Evolutionary conservation across 768 basidiomycete species (phyloP).

Genomic region (Rhodotorula sphaerocarpa): DNA sequence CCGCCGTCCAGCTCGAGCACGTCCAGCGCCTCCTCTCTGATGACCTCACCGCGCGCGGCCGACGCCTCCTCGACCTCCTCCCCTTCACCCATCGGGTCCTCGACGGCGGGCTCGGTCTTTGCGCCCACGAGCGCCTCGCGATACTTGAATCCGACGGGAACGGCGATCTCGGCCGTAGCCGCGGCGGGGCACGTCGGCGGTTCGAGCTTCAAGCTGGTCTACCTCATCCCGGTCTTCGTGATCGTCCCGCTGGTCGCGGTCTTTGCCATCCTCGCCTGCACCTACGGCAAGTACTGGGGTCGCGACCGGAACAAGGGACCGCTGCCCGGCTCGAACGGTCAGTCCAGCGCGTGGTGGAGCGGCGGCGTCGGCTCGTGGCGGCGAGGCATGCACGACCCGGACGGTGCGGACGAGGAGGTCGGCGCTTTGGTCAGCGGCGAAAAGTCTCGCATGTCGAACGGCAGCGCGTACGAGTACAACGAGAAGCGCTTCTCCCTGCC

Average conservation of each 20-base stretch:
- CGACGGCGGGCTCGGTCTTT: background rate
- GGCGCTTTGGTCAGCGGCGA: conserved; percentile 17
- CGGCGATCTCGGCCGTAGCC: background rate
- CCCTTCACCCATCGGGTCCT: background rate
- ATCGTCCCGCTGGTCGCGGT: conserved; percentile 15
- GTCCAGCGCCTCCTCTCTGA: background rate
- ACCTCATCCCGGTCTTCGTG: conserved; percentile 32
- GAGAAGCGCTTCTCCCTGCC: conserved; percentile 7
- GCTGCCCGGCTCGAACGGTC: background rate
- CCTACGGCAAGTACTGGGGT: conserved; percentile 29
- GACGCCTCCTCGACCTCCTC: background rate
- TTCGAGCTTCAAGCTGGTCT: conserved; percentile 21
- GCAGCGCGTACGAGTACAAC: background rate
- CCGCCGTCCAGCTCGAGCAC: background rate
- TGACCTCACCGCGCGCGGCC: background rate
- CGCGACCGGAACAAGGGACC: background rate
- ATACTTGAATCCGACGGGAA: background rate
- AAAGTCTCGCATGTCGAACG: background rate
- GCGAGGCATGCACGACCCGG: background rate
- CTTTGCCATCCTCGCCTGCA: conserved; percentile 17
- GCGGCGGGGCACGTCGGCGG: background rate
- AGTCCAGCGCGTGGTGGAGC: background rate
- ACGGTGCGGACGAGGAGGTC: background rate
- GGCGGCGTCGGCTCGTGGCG: background rate
- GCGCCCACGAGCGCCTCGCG: background rate